These are phyloP conservation scores for Achaetomium macrosporum DNA, from an alignment of 2,329 filamentous ascomycete species.

Conservation along the genomic window DNA sequence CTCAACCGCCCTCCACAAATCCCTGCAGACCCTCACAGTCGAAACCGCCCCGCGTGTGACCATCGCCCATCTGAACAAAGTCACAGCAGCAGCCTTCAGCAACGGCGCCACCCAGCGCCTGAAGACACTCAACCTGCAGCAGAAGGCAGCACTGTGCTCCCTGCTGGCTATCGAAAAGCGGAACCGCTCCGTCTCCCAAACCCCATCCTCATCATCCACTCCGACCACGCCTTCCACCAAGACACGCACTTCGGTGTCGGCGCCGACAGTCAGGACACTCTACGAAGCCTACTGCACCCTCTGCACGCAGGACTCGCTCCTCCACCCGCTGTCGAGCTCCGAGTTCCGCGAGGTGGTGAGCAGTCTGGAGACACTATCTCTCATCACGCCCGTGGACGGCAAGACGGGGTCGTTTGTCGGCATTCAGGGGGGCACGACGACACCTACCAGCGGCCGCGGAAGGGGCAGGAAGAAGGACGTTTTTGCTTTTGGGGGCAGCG, in stretches of 20 bases:
- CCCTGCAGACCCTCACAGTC: constrained; percentile 58
- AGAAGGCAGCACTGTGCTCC: constrained; percentile 89
- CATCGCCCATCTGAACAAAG: constrained; percentile 85
- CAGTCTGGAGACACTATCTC: constrained; percentile 79
- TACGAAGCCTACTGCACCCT: constrained; percentile 78
- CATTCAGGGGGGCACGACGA: constrained; percentile 50
- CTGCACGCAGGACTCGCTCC: constrained; percentile 79
- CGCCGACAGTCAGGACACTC: constrained; percentile 76
- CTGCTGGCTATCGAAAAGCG: constrained; percentile 80
- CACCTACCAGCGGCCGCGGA: constrained; percentile 59
- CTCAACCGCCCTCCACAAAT: constrained; percentile 45
- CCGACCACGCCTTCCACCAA: constrained; percentile 39
- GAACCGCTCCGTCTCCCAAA: constrained; percentile 42
- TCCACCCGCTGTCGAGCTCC: constrained; percentile 82
- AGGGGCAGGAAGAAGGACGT: constrained; percentile 53
- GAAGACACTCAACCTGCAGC: constrained; percentile 84
- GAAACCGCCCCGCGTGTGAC: constrained; percentile 82
- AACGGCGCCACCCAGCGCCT: constrained; percentile 83
- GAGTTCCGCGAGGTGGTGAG: constrained; percentile 92
- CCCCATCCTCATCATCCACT: constrained; percentile 10
- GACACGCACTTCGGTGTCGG: constrained; percentile 37
- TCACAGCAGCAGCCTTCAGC: constrained; percentile 84
- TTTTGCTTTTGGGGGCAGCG: constrained; percentile 40
- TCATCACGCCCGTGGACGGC: constrained; percentile 65
- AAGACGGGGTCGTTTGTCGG: constrained; percentile 60